Evolutionary conservation across 768 basidiomycete species (phyloP), one percentile per base, ranked within the genome.

Genomic region (Pulveroboletus sp.): DNA sequence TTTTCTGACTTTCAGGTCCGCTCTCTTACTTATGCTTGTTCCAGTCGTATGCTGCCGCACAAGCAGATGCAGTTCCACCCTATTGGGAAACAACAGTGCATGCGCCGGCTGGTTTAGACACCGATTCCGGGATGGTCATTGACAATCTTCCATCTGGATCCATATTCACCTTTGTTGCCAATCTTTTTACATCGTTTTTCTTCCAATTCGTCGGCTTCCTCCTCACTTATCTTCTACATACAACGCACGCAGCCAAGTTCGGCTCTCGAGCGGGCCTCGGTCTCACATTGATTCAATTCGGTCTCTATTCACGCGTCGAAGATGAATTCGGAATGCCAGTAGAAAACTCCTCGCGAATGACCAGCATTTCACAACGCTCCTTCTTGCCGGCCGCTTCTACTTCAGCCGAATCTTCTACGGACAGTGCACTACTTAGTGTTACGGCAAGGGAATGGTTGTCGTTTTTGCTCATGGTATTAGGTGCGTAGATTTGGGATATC

Each of bases 51-150:
- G 77, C 84, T 12, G 78, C 85, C 14, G 97, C 95, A 3, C 85
- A 92, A 53, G 80, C 85, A 24, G 95, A 99, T 62, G 81, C 90
- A 0, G 94, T 89, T 0, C 97, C 97, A 0, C 80, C 92, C 0
- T 99, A 99, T 68, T 97, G 93, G 90, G 95, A 99, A 63, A 97
- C 90, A 1, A 94, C 92, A 0, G 81, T 97, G 9, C 89, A 94
- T 52, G 84, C 94, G 0, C 92, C 92, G 0, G 68, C 72, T 0
- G 71, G 75, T 23, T 47, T 76, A 32, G 76, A 79, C 40, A 66
- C 68, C 1, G 65, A 75, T 37, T 72, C 79, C 3, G 78, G 83
- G 61, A 86, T 97, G 75, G 80, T 97, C 65, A 85, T 99, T 55
- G 94, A 95, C 51, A 87, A 94, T 49, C 82, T 98, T 35, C 92